A percentile compares a stretch with the other conserved stretches of the same genome.
These are phyloP conservation scores for Quercus lobata DNA, from an alignment of 331 rosid species.

Conservation along the genomic window DNA sequence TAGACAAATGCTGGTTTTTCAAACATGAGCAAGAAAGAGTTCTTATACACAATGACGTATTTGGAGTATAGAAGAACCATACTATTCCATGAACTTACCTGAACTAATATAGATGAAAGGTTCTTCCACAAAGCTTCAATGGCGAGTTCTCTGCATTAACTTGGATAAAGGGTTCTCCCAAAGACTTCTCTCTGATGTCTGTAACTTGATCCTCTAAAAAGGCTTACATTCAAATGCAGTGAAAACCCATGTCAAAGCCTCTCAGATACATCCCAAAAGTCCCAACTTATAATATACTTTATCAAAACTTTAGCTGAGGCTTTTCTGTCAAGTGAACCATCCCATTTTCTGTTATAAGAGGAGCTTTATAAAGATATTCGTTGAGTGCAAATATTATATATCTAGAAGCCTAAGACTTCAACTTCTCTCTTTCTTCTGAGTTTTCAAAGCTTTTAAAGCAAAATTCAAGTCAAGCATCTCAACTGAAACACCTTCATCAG, in stretches of 20 bases:
- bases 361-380: not conserved
- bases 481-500: conserved; percentile 9
- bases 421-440: not conserved
- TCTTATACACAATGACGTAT: too few relatives aligned
- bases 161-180: not conserved
- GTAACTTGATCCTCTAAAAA: too few relatives aligned
- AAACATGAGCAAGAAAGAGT: not conserved
- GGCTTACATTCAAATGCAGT: too few relatives aligned
- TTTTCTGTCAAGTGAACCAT: not conserved
- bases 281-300: not conserved
- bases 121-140: not conserved
- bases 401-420: not conserved
- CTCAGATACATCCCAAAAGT: not conserved
- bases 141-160: not conserved
- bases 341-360: not conserved
- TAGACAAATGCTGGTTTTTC: not conserved
- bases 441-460: not conserved
- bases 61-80: not conserved
- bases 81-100: not conserved
- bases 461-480: conserved; percentile 10
- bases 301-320: not conserved
- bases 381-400: not conserved
- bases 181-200: not conserved
- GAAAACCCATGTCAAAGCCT: too few relatives aligned
- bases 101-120: not conserved